These are phyloP conservation scores for Yamadazyma ubonensis DNA, from an alignment of 805 yeast species.

Conservation along the genomic window DNA sequence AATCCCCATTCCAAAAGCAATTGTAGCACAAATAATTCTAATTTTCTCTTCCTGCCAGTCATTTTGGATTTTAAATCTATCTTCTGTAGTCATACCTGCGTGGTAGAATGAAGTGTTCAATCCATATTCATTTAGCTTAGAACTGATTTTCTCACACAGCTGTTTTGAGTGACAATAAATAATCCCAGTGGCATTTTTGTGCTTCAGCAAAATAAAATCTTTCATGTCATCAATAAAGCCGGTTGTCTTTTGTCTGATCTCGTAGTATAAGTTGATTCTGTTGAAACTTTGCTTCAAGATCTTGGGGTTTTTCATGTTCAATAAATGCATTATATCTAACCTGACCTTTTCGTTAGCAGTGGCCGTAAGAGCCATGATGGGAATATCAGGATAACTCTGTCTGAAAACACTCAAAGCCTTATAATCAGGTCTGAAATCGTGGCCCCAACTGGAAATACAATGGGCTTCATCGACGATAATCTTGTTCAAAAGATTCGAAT, in stretches of 20 bases:
- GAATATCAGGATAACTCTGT: constrained; percentile 69
- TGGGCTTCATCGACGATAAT: constrained; percentile 97
- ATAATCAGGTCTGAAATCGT: constrained; percentile 96
- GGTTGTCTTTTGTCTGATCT: constrained; percentile 64
- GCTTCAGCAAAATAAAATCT: constrained; percentile 51
- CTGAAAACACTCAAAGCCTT: constrained; percentile 76
- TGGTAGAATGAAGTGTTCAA: constrained; percentile 78
- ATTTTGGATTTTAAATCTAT: constrained; percentile 67
- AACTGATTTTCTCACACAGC: constrained; percentile 80
- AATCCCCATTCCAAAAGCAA: constrained; percentile 99
- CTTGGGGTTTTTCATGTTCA: constrained; percentile 59
- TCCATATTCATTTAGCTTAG: constrained; percentile 56
- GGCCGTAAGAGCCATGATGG: constrained; percentile 95
- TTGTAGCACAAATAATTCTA: constrained; percentile 90
- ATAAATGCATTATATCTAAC: constrained; percentile 78
- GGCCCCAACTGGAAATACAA: constrained; percentile 98
- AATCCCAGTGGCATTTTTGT: constrained; percentile 70
- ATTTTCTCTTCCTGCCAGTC: constrained; percentile 75
- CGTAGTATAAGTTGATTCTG: constrained; percentile 79
- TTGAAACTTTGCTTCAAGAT: constrained; percentile 89
- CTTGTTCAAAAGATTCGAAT: constrained; percentile 63
- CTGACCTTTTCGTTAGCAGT: constrained; percentile 92
- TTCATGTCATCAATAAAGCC: constrained; percentile 58
- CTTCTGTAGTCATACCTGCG: constrained; percentile 89
- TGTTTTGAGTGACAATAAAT: constrained; percentile 90